phyloP scores from a whole-genome alignment of 805 yeast genomes.

The Yarrowia deformans region DNA sequence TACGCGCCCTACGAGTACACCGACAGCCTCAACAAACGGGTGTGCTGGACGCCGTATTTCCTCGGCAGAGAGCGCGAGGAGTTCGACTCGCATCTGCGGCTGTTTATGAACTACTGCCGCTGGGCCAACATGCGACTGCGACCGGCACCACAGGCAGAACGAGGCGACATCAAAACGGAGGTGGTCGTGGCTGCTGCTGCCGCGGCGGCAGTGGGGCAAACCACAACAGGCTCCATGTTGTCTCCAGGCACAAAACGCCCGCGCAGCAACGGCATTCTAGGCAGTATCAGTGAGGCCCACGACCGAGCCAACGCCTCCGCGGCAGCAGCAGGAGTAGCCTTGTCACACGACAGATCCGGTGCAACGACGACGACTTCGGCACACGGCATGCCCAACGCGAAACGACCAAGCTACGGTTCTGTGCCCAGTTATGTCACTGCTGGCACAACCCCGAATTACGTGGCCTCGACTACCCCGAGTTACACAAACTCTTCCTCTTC shows the following conservation, averaged over 20 bases:
- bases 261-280: conserved; percentile 18
- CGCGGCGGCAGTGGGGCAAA: neutral
- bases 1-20: conserved; percentile 48
- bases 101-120: conserved; percentile 40
- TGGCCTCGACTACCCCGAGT: neutral
- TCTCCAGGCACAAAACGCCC: conserved; percentile 1
- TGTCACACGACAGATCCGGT: neutral
- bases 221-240: neutral
- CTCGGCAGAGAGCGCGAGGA: conserved; percentile 47
- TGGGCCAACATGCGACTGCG: conserved; percentile 39
- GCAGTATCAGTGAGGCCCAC: conserved; percentile 16
- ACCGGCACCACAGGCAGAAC: conserved; percentile 33
- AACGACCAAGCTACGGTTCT: conserved; percentile 18
- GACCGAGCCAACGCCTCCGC: conserved; percentile 17
- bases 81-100: conserved; percentile 47
- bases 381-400: neutral
- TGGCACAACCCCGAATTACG: neutral
- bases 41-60: conserved; percentile 47
- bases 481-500: neutral
- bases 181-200: too few species aligned
- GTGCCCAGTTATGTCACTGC: neutral
- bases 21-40: conserved; percentile 47
- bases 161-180: conserved; percentile 23
- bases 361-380: too few species aligned
- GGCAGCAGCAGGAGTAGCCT: neutral